Conservation (phyloP, 2,329 filamentous ascomycete genomes). For the Chrysosporium queenslandicum region DNA sequence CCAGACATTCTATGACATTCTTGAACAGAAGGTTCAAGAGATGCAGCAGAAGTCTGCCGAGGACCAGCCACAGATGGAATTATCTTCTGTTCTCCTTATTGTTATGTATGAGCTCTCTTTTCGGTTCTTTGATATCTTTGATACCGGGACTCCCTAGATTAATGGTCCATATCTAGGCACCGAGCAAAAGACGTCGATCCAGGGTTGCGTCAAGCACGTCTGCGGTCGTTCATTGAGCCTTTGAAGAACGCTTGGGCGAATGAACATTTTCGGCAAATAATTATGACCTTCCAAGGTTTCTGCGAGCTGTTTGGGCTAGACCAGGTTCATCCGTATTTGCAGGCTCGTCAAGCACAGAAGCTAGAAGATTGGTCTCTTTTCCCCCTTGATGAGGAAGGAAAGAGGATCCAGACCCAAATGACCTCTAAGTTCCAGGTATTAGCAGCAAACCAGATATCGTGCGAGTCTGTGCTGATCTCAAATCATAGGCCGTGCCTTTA, state of each 20-base stretch:
- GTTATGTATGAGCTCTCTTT: slow-evolving; percentile 53
- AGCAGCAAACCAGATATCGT: slow-evolving; percentile 14
- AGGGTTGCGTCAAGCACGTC: slow-evolving; percentile 57
- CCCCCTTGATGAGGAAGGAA: slow-evolving; percentile 66
- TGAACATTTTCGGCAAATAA: slow-evolving; percentile 54
- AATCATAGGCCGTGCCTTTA: slow-evolving; percentile 57
- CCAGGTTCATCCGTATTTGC: slow-evolving; percentile 70
- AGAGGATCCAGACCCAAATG: slow-evolving; percentile 66
- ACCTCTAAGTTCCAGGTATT: slow-evolving; percentile 60
- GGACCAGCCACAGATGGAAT: slow-evolving; percentile 73
- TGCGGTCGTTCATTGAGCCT: slow-evolving; percentile 70
- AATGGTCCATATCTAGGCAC: too few relatives aligned
- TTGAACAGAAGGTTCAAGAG: slow-evolving; percentile 73
- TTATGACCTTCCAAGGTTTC: slow-evolving; percentile 69
- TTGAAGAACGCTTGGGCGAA: slow-evolving; percentile 72
- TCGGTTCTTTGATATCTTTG: not conserved
- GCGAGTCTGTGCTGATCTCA: not conserved
- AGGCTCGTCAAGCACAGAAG: slow-evolving; percentile 59
- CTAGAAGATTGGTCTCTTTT: slow-evolving; percentile 74
- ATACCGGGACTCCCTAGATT: slow-evolving; percentile 17
- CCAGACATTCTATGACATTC: slow-evolving; percentile 71
- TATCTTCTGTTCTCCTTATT: slow-evolving; percentile 84
- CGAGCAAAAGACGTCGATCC: slow-evolving; percentile 66
- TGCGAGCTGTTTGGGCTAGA: slow-evolving; percentile 69
- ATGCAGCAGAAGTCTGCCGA: slow-evolving; percentile 62